Evolutionary conservation across 106 monocot species (phyloP).

Genomic region (Posidonia australis): DNA sequence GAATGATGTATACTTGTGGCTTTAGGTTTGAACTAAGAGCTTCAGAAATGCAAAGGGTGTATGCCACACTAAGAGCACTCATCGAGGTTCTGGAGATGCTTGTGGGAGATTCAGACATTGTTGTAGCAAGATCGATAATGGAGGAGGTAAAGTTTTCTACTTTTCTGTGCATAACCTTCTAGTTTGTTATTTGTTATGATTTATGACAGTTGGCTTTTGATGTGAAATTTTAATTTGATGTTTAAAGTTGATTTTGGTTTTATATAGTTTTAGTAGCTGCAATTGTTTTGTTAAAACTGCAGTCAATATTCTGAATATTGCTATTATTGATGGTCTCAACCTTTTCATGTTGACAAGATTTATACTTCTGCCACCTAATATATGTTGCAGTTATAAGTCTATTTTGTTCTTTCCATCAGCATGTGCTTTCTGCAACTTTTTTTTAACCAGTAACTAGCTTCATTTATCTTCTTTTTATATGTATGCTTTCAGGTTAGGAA

Average conservation of each 20-base stretch:
- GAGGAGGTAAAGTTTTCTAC: slow-evolving; percentile 55
- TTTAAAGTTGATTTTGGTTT: no score
- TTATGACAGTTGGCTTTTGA: not conserved
- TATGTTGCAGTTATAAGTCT: no score
- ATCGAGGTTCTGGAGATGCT: slow-evolving; percentile 77
- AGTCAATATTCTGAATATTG: not conserved
- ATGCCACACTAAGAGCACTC: slow-evolving; percentile 58
- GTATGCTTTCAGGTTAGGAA: slow-evolving; percentile 42
- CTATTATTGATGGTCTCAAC: not conserved
- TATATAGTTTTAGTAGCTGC: no score
- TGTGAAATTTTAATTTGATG: no score
- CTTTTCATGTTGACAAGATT: not conserved
- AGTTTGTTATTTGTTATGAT: not conserved
- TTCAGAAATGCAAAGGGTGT: slow-evolving; percentile 54
- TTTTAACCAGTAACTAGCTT: not conserved
- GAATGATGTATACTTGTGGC: not conserved
- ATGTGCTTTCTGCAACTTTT: not conserved
- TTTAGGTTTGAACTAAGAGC: slow-evolving; percentile 11
- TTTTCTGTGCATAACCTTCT: no score
- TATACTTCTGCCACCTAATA: no score
- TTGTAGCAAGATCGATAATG: slow-evolving; percentile 41
- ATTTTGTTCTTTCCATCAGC: no score
- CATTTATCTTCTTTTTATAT: not conserved
- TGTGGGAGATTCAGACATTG: slow-evolving; percentile 38
- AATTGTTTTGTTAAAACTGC: no score